These are phyloP conservation scores for Kwoniella sp. DNA, from an alignment of 768 basidiomycete genomes.

Conservation along the genomic window DNA sequence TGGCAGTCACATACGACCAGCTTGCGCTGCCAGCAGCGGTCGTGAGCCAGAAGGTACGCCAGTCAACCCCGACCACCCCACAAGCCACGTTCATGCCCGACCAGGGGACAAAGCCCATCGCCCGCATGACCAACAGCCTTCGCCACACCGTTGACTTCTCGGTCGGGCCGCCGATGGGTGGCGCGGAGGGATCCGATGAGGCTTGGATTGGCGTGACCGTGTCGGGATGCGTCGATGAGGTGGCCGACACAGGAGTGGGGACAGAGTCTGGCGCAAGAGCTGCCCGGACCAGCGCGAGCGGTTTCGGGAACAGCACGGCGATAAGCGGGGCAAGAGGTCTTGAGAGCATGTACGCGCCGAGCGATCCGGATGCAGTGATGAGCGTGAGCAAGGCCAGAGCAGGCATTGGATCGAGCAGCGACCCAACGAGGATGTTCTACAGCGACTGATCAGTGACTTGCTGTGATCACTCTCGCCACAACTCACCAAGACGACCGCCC, in stretches of 20 bases:
- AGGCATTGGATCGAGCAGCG: slow-evolving; percentile 73
- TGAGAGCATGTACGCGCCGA: slow-evolving; percentile 72
- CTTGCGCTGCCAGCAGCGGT: slow-evolving; percentile 50
- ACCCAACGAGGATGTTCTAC: slow-evolving; percentile 85
- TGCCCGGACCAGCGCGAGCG: slow-evolving; percentile 74
- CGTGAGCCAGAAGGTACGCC: slow-evolving; percentile 48
- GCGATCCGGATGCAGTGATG: slow-evolving; percentile 81
- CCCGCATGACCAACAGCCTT: slow-evolving; percentile 76
- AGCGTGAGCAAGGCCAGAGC: slow-evolving; percentile 76
- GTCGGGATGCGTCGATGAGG: not conserved
- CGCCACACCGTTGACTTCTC: slow-evolving; percentile 60
- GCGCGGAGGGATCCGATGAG: slow-evolving; percentile 14
- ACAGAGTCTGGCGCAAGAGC: slow-evolving; percentile 59
- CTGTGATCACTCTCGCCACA: slow-evolving; percentile 40
- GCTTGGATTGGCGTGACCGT: slow-evolving; percentile 30
- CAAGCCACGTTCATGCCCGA: slow-evolving; percentile 95
- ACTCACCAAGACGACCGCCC: slow-evolving; percentile 70
- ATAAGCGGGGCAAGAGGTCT: slow-evolving; percentile 80
- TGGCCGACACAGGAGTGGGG: slow-evolving; percentile 36
- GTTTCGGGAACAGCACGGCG: slow-evolving; percentile 72
- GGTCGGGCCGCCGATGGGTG: slow-evolving; percentile 17
- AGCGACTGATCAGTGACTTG: slow-evolving; percentile 3
- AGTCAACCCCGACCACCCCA: slow-evolving; percentile 75
- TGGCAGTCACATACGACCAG: slow-evolving; percentile 50
- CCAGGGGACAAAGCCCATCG: slow-evolving; percentile 93